Percentiles rank a stretch among this genome's conserved stretches.
phyloP scores from a whole-genome alignment of 73 alveolate species.

The Durusdinium trenchii region DNA sequence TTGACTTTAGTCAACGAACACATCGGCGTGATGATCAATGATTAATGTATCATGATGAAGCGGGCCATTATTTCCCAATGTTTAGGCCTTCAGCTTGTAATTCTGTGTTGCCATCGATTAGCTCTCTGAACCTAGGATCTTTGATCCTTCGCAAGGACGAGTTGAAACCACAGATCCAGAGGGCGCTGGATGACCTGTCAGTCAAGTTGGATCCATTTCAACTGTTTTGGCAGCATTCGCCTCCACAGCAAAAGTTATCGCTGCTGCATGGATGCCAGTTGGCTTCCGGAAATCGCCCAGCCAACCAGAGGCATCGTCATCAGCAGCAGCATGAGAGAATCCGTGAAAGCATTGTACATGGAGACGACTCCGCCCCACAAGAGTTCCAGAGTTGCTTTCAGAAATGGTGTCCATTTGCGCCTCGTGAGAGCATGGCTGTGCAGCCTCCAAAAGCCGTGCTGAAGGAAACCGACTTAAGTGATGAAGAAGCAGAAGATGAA shows the following conservation, averaged over 20 bases:
- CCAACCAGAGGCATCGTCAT: constrained; percentile 24
- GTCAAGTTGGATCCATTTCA: constrained; percentile 34
- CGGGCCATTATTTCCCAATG: too few relatives aligned
- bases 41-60: too few relatives aligned
- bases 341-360: not conserved
- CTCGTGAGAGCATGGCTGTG: not conserved
- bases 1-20: too few relatives aligned
- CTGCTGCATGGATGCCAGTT: constrained; percentile 59
- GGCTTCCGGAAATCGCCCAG: constrained; percentile 35
- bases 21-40: too few relatives aligned
- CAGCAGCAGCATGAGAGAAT: constrained; percentile 14
- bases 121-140: not conserved
- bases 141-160: constrained; percentile 14
- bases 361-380: constrained; percentile 3
- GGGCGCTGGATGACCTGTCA: constrained; percentile 25
- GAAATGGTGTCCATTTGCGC: constrained; percentile 28
- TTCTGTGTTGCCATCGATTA: not conserved
- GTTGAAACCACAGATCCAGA: constrained; percentile 37
- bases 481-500: constrained; percentile 75
- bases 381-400: constrained; percentile 38
- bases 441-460: not conserved
- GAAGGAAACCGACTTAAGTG: constrained; percentile 6
- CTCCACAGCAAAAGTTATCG: constrained; percentile 32
- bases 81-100: too few relatives aligned
- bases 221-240: constrained; percentile 24